A percentile compares a stretch with the other conserved stretches of the same genome.
These are phyloP conservation scores for Alternaria longipes DNA, from an alignment of 2,329 filamentous ascomycete genomes.

Conservation along the genomic window DNA sequence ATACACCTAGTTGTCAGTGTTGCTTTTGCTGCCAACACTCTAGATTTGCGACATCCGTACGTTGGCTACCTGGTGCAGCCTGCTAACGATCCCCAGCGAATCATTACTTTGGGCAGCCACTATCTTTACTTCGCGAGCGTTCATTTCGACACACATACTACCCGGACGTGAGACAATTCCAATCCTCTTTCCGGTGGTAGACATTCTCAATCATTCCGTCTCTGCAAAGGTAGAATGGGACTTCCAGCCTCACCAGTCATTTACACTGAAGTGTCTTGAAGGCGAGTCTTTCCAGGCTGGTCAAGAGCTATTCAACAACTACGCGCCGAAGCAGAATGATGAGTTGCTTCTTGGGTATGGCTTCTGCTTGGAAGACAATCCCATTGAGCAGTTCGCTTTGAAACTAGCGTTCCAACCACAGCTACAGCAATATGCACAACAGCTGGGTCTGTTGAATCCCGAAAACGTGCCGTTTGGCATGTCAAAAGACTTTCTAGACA, in stretches of 20 bases:
- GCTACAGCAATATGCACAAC: conserved; percentile 30
- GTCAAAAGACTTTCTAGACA: conserved; percentile 29
- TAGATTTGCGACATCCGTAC: conserved; percentile 1
- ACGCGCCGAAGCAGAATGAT: conserved; percentile 62
- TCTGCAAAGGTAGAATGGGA: conserved; percentile 60
- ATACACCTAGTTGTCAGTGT: conserved; percentile 4
- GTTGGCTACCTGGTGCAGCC: conserved; percentile 2
- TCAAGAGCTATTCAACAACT: conserved; percentile 62
- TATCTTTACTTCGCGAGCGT: conserved; percentile 62
- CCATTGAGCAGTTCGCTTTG: conserved; percentile 57
- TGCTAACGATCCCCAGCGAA: conserved; percentile 51
- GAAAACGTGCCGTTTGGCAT: conserved; percentile 40
- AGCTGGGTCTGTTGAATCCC: conserved; percentile 25
- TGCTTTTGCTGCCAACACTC: conserved; percentile 1
- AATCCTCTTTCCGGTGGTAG: conserved; percentile 61
- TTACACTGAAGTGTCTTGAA: conserved; percentile 52
- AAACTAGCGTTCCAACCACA: conserved; percentile 53
- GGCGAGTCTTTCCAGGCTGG: conserved; percentile 46
- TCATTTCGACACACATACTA: conserved; percentile 54
- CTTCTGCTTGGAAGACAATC: conserved; percentile 59
- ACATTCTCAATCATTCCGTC: conserved; percentile 60
- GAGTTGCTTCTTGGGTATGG: conserved; percentile 64
- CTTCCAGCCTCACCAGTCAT: conserved; percentile 40
- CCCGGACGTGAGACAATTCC: conserved; percentile 42
- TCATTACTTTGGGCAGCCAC: conserved; percentile 62